These are phyloP conservation scores for Acorus gramineus DNA, from an alignment of 106 monocot genomes.

Conservation along the genomic window DNA sequence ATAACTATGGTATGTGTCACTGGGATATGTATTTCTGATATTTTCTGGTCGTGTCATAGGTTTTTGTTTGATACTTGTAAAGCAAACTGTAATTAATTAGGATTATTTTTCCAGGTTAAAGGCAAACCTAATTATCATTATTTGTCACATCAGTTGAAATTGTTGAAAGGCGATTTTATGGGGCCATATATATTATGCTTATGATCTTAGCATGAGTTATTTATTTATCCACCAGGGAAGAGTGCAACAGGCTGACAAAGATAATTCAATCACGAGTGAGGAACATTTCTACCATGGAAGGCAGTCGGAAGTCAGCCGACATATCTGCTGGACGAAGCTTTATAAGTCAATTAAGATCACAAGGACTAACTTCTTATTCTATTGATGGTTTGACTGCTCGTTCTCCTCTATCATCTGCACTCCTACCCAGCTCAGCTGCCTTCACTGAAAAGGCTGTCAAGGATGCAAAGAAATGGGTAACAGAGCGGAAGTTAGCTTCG, in stretches of 20 bases:
- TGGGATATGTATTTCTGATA: too few species aligned
- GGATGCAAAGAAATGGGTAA: slow-evolving; percentile 78
- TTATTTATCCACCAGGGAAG: slow-evolving; percentile 36
- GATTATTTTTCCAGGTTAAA: too few species aligned
- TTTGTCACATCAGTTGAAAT: neutral
- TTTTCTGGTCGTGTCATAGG: too few species aligned
- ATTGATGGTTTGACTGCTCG: slow-evolving; percentile 7
- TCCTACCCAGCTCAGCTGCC: slow-evolving; percentile 23
- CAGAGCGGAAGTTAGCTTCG: slow-evolving; percentile 39
- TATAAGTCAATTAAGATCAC: slow-evolving; percentile 6
- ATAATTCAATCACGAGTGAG: slow-evolving; percentile 63
- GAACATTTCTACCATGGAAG: slow-evolving; percentile 21
- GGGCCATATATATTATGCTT: neutral
- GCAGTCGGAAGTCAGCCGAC: slow-evolving; percentile 3
- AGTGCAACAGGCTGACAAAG: slow-evolving; percentile 49
- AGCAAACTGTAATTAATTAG: too few species aligned
- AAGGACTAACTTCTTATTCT: slow-evolving; percentile 22
- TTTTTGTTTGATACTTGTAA: too few species aligned
- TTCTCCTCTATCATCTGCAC: slow-evolving; percentile 17
- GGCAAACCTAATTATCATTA: neutral
- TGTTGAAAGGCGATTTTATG: neutral
- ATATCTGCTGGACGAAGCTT: slow-evolving; percentile 13
- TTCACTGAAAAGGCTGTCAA: slow-evolving; percentile 31
- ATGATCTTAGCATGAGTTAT: too few species aligned
- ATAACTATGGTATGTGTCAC: too few species aligned